Base-by-base conservation (phyloP, 2,329 filamentous ascomycete species). In the Dryadomyces quercus-mongolicae region DNA sequence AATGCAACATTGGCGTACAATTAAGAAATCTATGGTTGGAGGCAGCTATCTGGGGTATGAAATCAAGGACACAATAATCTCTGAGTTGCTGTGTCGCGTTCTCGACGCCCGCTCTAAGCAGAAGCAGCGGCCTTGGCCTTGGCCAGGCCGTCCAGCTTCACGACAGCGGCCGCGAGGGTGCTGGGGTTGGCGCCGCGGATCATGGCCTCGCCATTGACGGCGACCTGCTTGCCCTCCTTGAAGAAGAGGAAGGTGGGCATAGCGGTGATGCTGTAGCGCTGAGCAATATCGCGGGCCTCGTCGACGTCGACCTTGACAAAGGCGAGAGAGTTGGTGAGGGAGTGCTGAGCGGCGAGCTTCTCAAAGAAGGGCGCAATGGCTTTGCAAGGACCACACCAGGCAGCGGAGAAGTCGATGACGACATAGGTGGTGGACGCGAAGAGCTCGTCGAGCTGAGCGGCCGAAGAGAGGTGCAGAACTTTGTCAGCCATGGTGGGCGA, bases 221-320 rank as follows among this genome's bases (percentile, higher is more conserved):
- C 66, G 46, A 71, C 68, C 58, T 69, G 67, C 64, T 73, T 68
- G 52, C 76, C 76, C 43, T 78, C 70, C 66, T 77, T 73, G 67
- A 82, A 81, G 67, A 81, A 75, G 65, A 77, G 68, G 64, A 82
- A 81, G 48, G 78, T 79, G n/a, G 78, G 78, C 69, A 82, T 76
- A 62, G 75, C 74, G 36, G 72, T 70, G 64, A 82, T 68, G 63
- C 70, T 67, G 61, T 80, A 74, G 57, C 71, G 68, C 13, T 63
- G 62, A 53, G 77, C 72, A 22, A 77, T 69, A 51, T 78, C 74
- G 56, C 73, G 68, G 12, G 74, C 71, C 49, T 70, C 66, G 64
- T 82, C 78, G 63, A 77, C 77, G 67, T 82, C 74, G 65, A 82
- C 75, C 65, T 78, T 78, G 62, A 75, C 77, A 58, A 82, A 81